Base-by-base conservation (phyloP, 2,329 filamentous ascomycete species). In the Camillea tinctor region DNA sequence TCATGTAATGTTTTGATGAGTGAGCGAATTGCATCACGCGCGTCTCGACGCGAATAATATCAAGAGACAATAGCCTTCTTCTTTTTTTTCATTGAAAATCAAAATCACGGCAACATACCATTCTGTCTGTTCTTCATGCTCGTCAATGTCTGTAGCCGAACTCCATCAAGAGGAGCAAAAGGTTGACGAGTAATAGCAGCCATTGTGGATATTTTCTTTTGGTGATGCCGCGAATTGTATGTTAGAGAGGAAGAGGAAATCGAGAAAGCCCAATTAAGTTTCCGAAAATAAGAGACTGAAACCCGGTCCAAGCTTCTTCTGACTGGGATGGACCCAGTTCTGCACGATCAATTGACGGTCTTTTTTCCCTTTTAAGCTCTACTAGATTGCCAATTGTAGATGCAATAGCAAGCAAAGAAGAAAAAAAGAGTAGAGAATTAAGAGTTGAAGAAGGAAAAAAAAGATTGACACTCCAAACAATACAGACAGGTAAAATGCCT, bases 91-190 rank as follows among this genome's bases (percentile, higher is more conserved):
- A n/a, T n/a, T 30, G 7, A 54, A 21, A 21, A 44, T 50, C 0
- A 23, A 26, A 17, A 60, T 53, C 54, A 44, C 23, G 17, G 40
- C 49, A 59, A 80, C 83, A 68, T 83, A 89, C 86, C 83, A 80
- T 88, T 88, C 72, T 93, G 90, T 75, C 88, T 82, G 75, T 93
- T 93, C 81, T 93, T 94, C 55, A 88, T 77, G 76, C 87, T 92
- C 23, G 87, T 88, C 69, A 94, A 79, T 65, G 81, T 86, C 74
- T 92, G 88, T 23, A 93, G 81, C 67, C 91, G 86, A 59, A 87
- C 79, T 68, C 81, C 82, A 72, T 91, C 86, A 57, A 93, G 81
- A 54, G 88, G 88, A 72, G 87, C 90, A 74, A 93, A 93, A 5
- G 90, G 90, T 76, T 92, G 89, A 71, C 90, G 86, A 63, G 81